phyloP scores from a whole-genome alignment of 2,329 filamentous ascomycete species.

The Helotiales sp. region DNA sequence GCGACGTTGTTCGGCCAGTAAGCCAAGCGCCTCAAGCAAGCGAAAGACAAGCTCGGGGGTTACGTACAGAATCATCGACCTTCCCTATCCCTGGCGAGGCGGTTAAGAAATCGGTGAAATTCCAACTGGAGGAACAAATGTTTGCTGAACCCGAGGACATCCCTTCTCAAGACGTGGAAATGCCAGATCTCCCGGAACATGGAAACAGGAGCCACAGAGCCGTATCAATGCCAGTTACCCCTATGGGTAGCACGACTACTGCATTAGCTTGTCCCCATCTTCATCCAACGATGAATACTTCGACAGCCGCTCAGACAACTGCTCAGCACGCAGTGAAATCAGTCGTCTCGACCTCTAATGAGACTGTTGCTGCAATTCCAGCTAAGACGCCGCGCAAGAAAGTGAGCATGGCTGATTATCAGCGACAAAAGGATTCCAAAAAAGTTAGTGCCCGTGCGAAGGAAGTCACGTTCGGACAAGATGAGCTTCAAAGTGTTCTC shows the following conservation, averaged over 20 bases:
- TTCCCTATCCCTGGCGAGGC: not conserved
- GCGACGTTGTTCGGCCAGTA: no score
- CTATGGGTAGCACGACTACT: not conserved
- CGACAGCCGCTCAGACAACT: no score
- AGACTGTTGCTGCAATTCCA: not conserved
- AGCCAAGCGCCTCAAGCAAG: no score
- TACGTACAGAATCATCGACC: not conserved
- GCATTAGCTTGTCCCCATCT: no score
- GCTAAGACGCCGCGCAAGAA: conserved; percentile 7
- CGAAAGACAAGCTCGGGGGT: no score
- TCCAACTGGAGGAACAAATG: conserved; percentile 2
- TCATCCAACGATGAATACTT: no score
- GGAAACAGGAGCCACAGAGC: not conserved
- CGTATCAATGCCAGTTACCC: not conserved
- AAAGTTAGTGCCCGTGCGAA: conserved; percentile 16
- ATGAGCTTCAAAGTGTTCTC: conserved; percentile 8
- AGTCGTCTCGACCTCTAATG: not conserved
- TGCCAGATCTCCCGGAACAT: not conserved
- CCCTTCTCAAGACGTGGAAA: not conserved
- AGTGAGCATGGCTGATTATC: conserved; percentile 19
- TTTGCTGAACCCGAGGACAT: not conserved
- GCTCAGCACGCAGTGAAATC: no score
- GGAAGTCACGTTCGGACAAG: conserved; percentile 25
- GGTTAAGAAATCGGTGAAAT: conserved; percentile 15
- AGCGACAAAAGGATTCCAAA: conserved; percentile 6